Percentiles rank a stretch among this genome's conserved stretches.
These are phyloP conservation scores for Arthrobotrys musiformis DNA, from an alignment of 2,329 filamentous ascomycete genomes.

Conservation along the genomic window DNA sequence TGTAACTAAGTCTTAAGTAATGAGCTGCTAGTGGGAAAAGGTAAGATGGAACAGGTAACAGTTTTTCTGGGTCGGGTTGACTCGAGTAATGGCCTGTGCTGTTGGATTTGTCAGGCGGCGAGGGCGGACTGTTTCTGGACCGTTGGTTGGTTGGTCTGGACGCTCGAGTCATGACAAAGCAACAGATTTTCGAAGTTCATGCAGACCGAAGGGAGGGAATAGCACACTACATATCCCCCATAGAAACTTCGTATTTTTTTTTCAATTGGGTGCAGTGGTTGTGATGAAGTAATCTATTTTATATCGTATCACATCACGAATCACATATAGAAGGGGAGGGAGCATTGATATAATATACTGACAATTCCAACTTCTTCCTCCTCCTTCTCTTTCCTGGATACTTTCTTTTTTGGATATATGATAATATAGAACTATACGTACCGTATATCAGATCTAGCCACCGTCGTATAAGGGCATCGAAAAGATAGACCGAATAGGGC, in stretches of 20 bases:
- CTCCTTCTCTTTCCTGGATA: too few species aligned
- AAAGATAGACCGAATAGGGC: too few species aligned
- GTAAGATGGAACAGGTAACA: neutral
- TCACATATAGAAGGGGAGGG: too few species aligned
- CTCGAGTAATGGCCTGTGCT: constrained; percentile 18
- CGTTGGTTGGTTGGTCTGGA: constrained; percentile 23
- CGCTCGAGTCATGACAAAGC: constrained; percentile 53
- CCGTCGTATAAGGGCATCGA: too few species aligned
- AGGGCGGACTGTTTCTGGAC: constrained; percentile 16
- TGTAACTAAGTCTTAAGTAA: constrained; percentile 1
- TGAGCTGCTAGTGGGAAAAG: neutral
- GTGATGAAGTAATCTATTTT: neutral
- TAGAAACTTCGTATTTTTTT: neutral
- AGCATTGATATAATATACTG: too few species aligned
- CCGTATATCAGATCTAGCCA: too few species aligned
- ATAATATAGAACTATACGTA: too few species aligned
- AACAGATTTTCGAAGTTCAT: neutral
- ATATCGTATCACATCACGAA: too few species aligned
- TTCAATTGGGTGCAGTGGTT: neutral
- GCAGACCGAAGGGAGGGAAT: neutral
- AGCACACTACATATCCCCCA: constrained; percentile 4
- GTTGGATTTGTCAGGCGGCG: constrained; percentile 46
- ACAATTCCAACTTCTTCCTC: too few species aligned
- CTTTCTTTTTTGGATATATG: too few species aligned
- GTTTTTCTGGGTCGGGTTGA: too few species aligned